Evolutionary conservation across 169 alveolate genomes (phyloP), one percentile per base, ranked within the genome.

Genomic region (Cryptosporidium sp.): DNA sequence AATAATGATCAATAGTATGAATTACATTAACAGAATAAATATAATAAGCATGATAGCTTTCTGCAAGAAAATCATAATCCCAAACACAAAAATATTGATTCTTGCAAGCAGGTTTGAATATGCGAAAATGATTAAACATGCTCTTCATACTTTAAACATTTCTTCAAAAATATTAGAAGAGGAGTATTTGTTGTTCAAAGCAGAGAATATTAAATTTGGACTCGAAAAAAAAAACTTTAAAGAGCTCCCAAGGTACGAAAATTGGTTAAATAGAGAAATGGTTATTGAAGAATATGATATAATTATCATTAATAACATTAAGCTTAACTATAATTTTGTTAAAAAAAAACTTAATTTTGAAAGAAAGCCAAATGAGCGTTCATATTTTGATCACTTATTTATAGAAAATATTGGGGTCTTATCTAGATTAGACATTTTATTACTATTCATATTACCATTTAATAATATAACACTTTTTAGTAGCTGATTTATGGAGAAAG

Each of bases 341-440:
- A 65, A 37, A 65, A n/a, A 35, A 39, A 65, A 4, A 1, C 23
- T n/a, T 65, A 18, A 0, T 9, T 1, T 26, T 73, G 29, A 33
- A 52, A 73, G 21, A 31, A 69, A 41, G 3, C 55, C 39, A 18
- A 43, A 12, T 21, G n/a, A 35, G 4, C 29, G n/a, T 52, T 55
- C 35, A 14, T n/a, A 18, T 29, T 73, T 55, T 21, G 59, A 55
- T 59, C 86, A 73, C 10, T 52, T 73, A 58, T 12, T 73, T 0
- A 21, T 73, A n/a, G 86, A 73, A 6, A 59, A 58, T 55, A 18
- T 69, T 23, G 26, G 55, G 1, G 37, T 16, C 1, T 21, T 73
- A 31, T 33, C 71, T 73, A 62, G 31, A 73, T 51, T 59, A 33
- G 86, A 73, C 8, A n/a, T 73, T 18, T 58, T 55, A 31, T 41